These are phyloP conservation scores for Thermochaetoides dissita DNA, from an alignment of 2,329 filamentous ascomycete species.

Conservation along the genomic window DNA sequence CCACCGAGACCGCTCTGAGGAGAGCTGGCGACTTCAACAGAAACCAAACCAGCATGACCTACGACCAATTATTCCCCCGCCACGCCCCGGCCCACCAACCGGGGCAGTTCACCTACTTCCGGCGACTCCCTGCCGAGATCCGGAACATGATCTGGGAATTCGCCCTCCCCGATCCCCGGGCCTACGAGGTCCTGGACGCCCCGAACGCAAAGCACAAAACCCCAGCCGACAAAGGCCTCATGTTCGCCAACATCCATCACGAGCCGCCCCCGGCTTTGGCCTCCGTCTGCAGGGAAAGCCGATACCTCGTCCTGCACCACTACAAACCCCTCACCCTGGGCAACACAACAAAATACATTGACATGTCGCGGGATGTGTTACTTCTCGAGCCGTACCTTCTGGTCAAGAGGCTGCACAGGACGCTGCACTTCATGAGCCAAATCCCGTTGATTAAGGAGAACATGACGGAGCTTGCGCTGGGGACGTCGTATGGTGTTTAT, in stretches of 20 bases:
- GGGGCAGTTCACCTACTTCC: constrained; percentile 18
- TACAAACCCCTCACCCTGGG: constrained; percentile 32
- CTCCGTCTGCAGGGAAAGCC: constrained; percentile 30
- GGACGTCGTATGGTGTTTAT: constrained; percentile 32
- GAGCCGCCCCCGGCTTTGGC: constrained; percentile 31
- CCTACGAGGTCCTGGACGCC: constrained; percentile 33
- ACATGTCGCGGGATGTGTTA: constrained; percentile 31
- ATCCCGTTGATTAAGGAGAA: constrained; percentile 29
- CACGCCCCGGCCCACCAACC: constrained; percentile 9
- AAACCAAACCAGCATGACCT: constrained; percentile 10
- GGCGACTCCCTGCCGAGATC: constrained; percentile 28
- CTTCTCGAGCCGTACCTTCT: constrained; percentile 34
- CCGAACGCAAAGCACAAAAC: constrained; percentile 27
- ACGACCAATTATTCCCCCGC: constrained; percentile 12
- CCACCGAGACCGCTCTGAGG: not conserved
- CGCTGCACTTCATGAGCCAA: constrained; percentile 31
- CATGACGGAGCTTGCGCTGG: constrained; percentile 28
- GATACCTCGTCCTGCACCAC: constrained; percentile 27
- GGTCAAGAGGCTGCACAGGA: constrained; percentile 31
- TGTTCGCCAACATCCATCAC: constrained; percentile 32
- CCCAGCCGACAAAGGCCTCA: constrained; percentile 26
- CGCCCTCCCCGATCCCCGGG: constrained; percentile 29
- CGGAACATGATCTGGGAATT: constrained; percentile 32
- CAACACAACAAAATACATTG: constrained; percentile 31
- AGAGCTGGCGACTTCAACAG: not conserved